Base-by-base conservation (phyloP, 192 early-diverging fungal genomes). In the Backusella macrospora region DNA sequence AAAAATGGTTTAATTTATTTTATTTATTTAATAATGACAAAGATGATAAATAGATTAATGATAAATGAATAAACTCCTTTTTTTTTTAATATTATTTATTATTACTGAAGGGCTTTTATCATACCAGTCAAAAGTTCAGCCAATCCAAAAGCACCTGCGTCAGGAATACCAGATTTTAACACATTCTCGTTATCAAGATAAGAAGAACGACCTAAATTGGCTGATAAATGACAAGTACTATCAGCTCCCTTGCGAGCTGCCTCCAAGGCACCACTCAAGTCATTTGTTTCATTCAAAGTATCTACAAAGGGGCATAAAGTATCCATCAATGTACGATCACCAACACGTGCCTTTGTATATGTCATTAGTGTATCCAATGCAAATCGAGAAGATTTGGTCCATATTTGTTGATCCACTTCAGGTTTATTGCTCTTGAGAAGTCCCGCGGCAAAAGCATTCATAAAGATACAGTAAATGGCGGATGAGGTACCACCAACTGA, bases 401-500 rank as follows among this genome's bases (percentile, higher is more conserved):
- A 71, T 73, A 69, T 77, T 34, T 37, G 66, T 40, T 62, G 59
- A 14, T 80, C 69, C 0, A 65, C 52, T 59, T 59, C 82, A 6
- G 21, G 6, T 55, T 47, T 34, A 6, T 29, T 38, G 26, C 23
- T 48, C 10, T 78, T 46, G 16, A 69, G 23, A 14, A 92, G 70
- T 23, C 86, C 84, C 75, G 84, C 83, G 0, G 88, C 87, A 21
- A 88, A 75, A 1, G 84, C 89, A 71, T 90, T 89, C 15, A 93
- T 79, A 82, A 92, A 91, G 42, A 89, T 82, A 76, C 94, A 95
- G 78, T 92, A 92, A 64, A 96, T 84, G 44, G 89, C 91, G 16
- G 92, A 93, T 0, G 88, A 89, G 2, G 91, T 93, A 14, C 94
- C 94, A 2, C 93, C 93, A 90, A 93, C 94, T 5, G 83, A 78